Conservation (phyloP, 805 yeast species). For the Nakazawaea laoshanensis region DNA sequence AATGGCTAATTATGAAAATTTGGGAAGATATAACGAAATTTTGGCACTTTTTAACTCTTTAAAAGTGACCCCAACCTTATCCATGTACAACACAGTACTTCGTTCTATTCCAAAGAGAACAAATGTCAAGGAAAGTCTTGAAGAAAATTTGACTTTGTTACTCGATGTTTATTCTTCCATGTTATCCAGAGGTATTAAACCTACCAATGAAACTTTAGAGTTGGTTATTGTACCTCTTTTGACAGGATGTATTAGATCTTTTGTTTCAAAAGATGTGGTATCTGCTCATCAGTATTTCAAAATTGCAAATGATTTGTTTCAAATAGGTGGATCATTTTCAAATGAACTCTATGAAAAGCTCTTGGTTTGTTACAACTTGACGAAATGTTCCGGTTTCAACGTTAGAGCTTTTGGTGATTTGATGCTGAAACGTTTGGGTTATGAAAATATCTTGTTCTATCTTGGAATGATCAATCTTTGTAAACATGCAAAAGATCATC, state of each 20-base stretch:
- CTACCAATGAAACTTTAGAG: conserved; percentile 46
- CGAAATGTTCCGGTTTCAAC: conserved; percentile 14
- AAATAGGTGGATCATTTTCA: conserved; percentile 26
- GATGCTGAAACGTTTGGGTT: conserved; percentile 17
- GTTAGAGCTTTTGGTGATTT: conserved; percentile 21
- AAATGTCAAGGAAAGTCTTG: conserved; percentile 43
- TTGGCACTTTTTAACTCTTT: conserved; percentile 22
- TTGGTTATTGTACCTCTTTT: conserved; percentile 42
- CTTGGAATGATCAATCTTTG: conserved; percentile 8
- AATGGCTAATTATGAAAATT: conserved; percentile 16
- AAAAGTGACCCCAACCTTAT: conserved; percentile 39
- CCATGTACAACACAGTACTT: conserved; percentile 45
- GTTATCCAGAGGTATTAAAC: conserved; percentile 44
- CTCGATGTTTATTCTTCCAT: conserved; percentile 64
- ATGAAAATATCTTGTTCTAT: conserved; percentile 6
- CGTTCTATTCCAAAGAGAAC: conserved; percentile 43
- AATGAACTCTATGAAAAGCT: conserved; percentile 26
- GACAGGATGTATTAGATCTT: conserved; percentile 36
- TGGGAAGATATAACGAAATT: conserved; percentile 23
- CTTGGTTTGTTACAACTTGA: conserved; percentile 15
- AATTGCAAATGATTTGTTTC: conserved; percentile 39
- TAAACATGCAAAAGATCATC: conserved; percentile 6
- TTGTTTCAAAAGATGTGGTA: conserved; percentile 22
- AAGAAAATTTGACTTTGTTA: conserved; percentile 52
- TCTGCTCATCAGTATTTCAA: conserved; percentile 39